These are phyloP conservation scores for Xylaria sp. DNA, from an alignment of 2,329 filamentous ascomycete genomes.

Conservation along the genomic window DNA sequence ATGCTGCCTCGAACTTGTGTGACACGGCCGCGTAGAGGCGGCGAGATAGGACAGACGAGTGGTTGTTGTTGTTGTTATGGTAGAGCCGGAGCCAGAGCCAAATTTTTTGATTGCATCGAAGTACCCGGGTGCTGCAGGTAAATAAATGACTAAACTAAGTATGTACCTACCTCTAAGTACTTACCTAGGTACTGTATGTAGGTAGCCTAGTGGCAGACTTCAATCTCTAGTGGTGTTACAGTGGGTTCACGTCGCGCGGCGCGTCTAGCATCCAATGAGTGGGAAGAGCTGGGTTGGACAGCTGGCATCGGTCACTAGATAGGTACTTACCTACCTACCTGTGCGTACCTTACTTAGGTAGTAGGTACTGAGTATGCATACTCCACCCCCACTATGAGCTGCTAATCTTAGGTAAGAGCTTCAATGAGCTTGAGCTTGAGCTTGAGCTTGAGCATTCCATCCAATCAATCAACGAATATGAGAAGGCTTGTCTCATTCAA, in stretches of 20 bases:
- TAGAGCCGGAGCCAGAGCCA: background rate
- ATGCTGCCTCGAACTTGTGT: background rate
- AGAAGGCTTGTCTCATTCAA: background rate
- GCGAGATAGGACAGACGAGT: background rate
- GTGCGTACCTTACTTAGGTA: no score
- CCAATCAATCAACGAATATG: background rate
- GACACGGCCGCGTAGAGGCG: background rate
- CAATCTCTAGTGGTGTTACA: slow-evolving; percentile 3
- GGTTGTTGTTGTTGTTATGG: background rate
- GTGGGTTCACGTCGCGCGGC: slow-evolving; percentile 44
- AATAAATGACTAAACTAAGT: slow-evolving; percentile 28
- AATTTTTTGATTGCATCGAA: slow-evolving; percentile 3
- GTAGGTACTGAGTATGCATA: background rate
- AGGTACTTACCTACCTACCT: background rate
- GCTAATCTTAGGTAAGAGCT: no score
- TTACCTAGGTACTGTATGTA: background rate
- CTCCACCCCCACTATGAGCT: background rate
- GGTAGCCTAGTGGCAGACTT: background rate
- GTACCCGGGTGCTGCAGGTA: slow-evolving; percentile 16
- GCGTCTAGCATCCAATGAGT: slow-evolving; percentile 39
- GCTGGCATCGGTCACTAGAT: slow-evolving; percentile 11
- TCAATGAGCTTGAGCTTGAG: background rate
- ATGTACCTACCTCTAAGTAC: no score
- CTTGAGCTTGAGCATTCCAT: background rate
- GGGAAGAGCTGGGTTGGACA: slow-evolving; percentile 11